A percentile compares a stretch with the other conserved stretches of the same genome.
Evolutionary conservation across 768 basidiomycete genomes (phyloP).

Genomic region (Phaeotremella fagi): DNA sequence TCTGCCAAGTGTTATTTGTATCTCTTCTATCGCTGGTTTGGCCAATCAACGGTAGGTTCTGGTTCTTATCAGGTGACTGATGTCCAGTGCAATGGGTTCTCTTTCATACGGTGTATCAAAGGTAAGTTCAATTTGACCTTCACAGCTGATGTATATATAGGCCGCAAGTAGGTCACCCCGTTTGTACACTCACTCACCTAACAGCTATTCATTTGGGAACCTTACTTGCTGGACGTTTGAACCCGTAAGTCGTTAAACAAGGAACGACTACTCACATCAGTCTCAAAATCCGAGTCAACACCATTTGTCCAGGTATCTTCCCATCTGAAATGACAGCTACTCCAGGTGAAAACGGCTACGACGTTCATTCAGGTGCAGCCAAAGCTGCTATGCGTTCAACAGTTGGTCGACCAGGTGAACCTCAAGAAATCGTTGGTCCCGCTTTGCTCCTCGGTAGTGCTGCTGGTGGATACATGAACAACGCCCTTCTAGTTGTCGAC

Average conservation of each 20-base stretch:
- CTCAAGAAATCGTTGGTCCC: constrained; percentile 34
- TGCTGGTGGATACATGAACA: constrained; percentile 35
- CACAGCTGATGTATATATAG: not conserved
- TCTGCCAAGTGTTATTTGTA: constrained; percentile 16
- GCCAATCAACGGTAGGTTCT: constrained; percentile 13
- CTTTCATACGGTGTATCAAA: constrained; percentile 27
- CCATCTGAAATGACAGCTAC: constrained; percentile 22
- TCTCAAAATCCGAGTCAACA: constrained; percentile 28
- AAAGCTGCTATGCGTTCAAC: constrained; percentile 23
- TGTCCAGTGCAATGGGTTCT: constrained; percentile 4
- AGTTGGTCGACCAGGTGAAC: constrained; percentile 16
- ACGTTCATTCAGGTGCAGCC: constrained; percentile 15
- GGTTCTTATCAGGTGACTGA: not conserved
- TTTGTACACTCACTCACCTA: not conserved
- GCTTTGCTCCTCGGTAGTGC: constrained; percentile 21
- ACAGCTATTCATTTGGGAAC: constrained; percentile 8
- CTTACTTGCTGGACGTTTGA: constrained; percentile 8
- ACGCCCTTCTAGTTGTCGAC: constrained; percentile 23
- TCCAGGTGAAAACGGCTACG: constrained; percentile 3
- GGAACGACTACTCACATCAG: not conserved
- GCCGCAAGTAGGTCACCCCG: not conserved
- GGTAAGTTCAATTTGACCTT: not conserved
- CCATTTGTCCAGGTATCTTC: constrained; percentile 24
- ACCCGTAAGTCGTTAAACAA: constrained; percentile 3
- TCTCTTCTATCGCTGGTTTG: constrained; percentile 23